phyloP scores from a whole-genome alignment of 257 asterid genomes.

The Solanum sitiens region DNA sequence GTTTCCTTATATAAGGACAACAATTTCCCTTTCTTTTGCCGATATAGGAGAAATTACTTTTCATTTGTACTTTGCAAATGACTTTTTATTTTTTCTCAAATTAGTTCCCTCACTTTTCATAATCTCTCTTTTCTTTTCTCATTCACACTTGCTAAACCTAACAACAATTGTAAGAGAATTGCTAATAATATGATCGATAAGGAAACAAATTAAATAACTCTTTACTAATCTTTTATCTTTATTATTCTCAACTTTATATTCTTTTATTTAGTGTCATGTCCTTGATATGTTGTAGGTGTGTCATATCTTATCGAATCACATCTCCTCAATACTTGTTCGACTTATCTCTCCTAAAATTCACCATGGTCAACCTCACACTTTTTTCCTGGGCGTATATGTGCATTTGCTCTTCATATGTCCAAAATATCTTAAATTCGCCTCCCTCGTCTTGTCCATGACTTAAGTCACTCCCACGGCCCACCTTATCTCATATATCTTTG shows the following conservation, averaged over 20 bases:
- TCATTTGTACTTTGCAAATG: too few relatives aligned
- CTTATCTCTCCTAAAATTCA: neutral
- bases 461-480: neutral
- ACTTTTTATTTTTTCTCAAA: too few relatives aligned
- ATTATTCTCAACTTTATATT: neutral
- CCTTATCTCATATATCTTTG: neutral
- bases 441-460: neutral
- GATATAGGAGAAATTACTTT: too few relatives aligned
- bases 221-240: neutral
- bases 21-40: too few relatives aligned
- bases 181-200: neutral
- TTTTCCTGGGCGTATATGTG: too few relatives aligned
- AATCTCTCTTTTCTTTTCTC: too few relatives aligned
- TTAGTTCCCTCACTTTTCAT: too few relatives aligned
- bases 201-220: neutral
- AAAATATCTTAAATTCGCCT: neutral
- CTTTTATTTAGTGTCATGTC: neutral
- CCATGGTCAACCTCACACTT: too few relatives aligned
- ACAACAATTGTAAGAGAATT: neutral
- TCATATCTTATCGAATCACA: neutral
- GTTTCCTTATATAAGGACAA: too few relatives aligned
- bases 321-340: too few relatives aligned
- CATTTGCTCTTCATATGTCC: neutral
- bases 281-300: neutral
- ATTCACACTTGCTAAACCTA: too few relatives aligned